These are phyloP conservation scores for Penicillium digitatum DNA, from an alignment of 2,329 filamentous ascomycete species.

Conservation along the genomic window DNA sequence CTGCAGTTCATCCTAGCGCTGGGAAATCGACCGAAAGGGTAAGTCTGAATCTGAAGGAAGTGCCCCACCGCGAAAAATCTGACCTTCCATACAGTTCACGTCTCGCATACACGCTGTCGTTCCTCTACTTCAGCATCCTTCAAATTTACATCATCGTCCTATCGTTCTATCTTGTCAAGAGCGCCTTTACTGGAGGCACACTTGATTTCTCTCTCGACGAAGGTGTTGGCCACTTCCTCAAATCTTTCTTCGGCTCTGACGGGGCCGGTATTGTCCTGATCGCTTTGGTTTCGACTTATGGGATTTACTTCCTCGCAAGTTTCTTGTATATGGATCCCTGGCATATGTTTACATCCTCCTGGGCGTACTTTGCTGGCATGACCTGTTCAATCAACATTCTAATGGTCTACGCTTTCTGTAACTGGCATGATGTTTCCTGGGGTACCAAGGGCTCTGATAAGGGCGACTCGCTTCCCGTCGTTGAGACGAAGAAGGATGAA, in stretches of 20 bases:
- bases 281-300: conserved; percentile 85
- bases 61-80: neutral
- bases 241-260: conserved; percentile 72
- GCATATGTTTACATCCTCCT: conserved; percentile 99
- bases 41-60: neutral
- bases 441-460: conserved; percentile 98
- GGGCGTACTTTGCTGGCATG: conserved; percentile 83
- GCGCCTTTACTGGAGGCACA: conserved; percentile 62
- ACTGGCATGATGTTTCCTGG: conserved; percentile 99
- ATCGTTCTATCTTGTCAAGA: conserved; percentile 78
- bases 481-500: conserved; percentile 79
- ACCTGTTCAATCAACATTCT: conserved; percentile 98
- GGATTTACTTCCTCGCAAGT: conserved; percentile 92
- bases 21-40: conserved; percentile 92
- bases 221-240: conserved; percentile 61
- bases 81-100: conserved; percentile 47
- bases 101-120: conserved; percentile 84
- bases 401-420: conserved; percentile 98
- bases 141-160: conserved; percentile 83
- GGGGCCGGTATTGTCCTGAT: conserved; percentile 87
- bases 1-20: conserved; percentile 93
- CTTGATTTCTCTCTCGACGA: conserved; percentile 61
- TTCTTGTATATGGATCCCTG: conserved; percentile 96
- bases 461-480: conserved; percentile 82
- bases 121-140: conserved; percentile 77